Percentiles rank a stretch among this genome's conserved stretches.
Evolutionary conservation across 331 rosid genomes (phyloP).

Genomic region (Spiraea crenata): DNA sequence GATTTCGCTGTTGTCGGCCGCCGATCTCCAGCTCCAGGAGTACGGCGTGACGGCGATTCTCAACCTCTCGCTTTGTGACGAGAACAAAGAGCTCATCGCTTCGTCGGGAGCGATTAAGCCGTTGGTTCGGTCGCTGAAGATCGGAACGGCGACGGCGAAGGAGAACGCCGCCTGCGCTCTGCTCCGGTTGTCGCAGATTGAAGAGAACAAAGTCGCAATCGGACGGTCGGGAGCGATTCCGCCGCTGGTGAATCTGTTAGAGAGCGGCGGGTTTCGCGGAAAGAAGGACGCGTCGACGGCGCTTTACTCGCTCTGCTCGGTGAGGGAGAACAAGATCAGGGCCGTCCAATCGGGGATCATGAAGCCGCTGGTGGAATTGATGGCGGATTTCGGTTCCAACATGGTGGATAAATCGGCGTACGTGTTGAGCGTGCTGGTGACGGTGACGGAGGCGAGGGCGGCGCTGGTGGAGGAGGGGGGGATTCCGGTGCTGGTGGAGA

Average conservation of each 20-base stretch:
- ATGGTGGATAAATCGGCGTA: conserved; percentile 96
- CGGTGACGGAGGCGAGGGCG: conserved; percentile 62
- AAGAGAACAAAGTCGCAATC: conserved; percentile 66
- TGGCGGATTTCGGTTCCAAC: conserved; percentile 90
- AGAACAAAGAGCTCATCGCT: conserved; percentile 73
- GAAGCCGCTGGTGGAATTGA: conserved; percentile 81
- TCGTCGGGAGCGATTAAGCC: conserved; percentile 79
- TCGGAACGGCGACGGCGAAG: conserved; percentile 71
- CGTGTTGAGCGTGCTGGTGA: conserved; percentile 72
- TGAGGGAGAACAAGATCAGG: conserved; percentile 73
- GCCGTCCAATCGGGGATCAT: conserved; percentile 86
- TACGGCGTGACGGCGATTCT: conserved; percentile 87
- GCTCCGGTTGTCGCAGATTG: conserved; percentile 77
- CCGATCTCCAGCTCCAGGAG: conserved; percentile 84
- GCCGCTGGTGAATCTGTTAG: conserved; percentile 65
- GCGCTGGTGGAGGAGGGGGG: conserved; percentile 89
- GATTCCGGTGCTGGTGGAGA: conserved; percentile 87
- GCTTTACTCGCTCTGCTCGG: conserved; percentile 69
- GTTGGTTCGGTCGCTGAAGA: conserved; percentile 56
- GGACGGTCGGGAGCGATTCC: conserved; percentile 94
- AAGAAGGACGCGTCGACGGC: conserved; percentile 98
- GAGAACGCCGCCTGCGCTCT: conserved; percentile 94
- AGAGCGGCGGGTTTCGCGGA: conserved; percentile 64
- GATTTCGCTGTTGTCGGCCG: conserved; percentile 54
- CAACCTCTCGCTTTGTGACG: conserved; percentile 88